Conservation (phyloP, 257 asterid genomes). For the Nicotiana benthamiana region DNA sequence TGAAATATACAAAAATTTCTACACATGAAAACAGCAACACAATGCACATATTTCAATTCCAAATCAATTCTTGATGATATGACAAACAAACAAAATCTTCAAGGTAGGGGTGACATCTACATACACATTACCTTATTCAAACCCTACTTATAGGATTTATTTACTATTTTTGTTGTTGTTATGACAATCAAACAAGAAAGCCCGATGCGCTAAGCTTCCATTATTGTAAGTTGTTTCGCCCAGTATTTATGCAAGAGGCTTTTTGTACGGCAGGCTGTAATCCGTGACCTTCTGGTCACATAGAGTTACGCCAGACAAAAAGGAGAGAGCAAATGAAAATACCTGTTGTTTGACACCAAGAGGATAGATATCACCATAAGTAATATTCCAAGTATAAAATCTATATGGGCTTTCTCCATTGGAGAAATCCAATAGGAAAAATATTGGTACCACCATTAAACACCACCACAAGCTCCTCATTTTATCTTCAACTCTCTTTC, state of each 20-base stretch:
- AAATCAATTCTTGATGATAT: not conserved
- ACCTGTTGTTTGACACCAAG: conserved; percentile 49
- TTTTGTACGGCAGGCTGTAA: no score
- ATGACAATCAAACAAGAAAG: no score
- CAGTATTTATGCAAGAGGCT: no score
- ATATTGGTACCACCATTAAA: conserved; percentile 6
- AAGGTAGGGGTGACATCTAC: no score
- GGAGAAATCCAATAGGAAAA: conserved; percentile 3
- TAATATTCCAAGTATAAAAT: conserved; percentile 35
- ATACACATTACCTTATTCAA: no score
- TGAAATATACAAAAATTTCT: conserved; percentile 4
- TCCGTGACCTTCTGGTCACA: no score
- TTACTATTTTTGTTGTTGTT: no score
- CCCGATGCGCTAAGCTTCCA: no score
- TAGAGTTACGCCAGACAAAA: not conserved
- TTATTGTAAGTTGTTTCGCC: no score
- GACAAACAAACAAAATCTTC: not conserved
- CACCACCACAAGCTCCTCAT: conserved; percentile 14
- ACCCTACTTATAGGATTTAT: no score
- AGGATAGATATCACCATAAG: conserved; percentile 45
- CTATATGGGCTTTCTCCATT: conserved; percentile 37
- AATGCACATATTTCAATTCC: not conserved
- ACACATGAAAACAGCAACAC: not conserved
- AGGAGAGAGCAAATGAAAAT: not conserved
- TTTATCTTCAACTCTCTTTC: not conserved